Evolutionary conservation across 305 asterid genomes (phyloP), one percentile per base, ranked within the genome.

Genomic region (Fraxinus platypoda): DNA sequence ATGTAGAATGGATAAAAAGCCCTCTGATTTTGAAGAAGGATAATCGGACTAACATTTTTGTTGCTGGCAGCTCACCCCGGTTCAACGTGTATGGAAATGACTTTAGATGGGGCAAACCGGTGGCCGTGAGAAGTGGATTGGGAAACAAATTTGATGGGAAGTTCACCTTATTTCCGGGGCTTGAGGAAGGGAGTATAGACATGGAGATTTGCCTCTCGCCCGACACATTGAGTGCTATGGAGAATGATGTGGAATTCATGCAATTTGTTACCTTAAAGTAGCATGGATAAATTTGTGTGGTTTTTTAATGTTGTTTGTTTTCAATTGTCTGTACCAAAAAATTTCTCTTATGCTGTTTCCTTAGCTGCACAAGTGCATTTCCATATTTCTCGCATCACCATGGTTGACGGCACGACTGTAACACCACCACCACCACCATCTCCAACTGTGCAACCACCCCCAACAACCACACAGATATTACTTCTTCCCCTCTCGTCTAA

Each of bases 21-120:
- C 90, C 91, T 0, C 66, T 1, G 3, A 0, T 82, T 1, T 4
- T 33, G 5, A 70, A 38, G 8, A 83, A 41, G 11, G 38, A 28
- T 5, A 12, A 7, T 0, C 26, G 43, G 2, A 43, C 19, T 46
- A 9, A 38, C 71, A 8, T 43, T 38, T 81, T 81, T 79, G 7
- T 79, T n/a, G 64, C 86, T 3, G 34, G 80, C 11, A 87, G 93
- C 26, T 91, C 91, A 17, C 92, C 92, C 11, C 77, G 93, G 79
- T 82, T 82, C 78, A 21, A 87, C 30, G 87, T 89, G 35, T 90
- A 92, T 7, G 93, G 86, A 0, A 81, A 37, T 12, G 93, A 90
- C 19, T 91, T 89, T 12, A 90, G 97, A 23, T 90, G 92, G 90
- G 94, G 97, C n/a, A 88, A 88, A 73, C 90, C 94, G 0, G 46